Evolutionary conservation across 1,139 yeast species (phyloP).

Genomic region (Kurtzmaniella natalensis): DNA sequence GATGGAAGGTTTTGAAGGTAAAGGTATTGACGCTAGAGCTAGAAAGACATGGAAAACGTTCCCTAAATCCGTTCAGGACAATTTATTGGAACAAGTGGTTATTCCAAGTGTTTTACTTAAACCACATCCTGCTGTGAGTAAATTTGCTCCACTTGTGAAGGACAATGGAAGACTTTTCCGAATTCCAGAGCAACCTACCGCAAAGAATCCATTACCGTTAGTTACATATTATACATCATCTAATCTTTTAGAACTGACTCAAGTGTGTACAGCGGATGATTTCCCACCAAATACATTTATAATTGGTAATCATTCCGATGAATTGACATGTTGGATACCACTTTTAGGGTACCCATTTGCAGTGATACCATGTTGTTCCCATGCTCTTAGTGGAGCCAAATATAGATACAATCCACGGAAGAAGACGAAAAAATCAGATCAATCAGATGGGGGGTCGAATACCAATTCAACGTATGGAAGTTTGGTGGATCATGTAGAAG

Average conservation of each 20-base stretch:
- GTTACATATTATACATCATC: conserved; percentile 46
- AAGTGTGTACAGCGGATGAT: conserved; percentile 60
- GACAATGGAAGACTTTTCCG: conserved; percentile 63
- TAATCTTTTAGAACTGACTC: conserved; percentile 49
- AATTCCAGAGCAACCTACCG: conserved; percentile 23
- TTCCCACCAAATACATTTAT: conserved; percentile 70
- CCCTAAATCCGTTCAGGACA: conserved; percentile 54
- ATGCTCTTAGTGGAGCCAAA: conserved; percentile 73
- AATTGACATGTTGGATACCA: conserved; percentile 94
- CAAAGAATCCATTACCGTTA: conserved; percentile 19
- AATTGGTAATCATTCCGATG: conserved; percentile 95
- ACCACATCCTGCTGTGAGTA: conserved; percentile 60
- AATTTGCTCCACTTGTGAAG: conserved; percentile 47
- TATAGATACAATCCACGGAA: conserved; percentile 52
- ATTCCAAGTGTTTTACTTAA: conserved; percentile 68
- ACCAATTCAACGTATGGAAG: conserved; percentile 68
- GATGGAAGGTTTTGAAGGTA: conserved; percentile 76
- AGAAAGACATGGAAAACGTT: conserved; percentile 84
- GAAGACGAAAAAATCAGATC: conserved; percentile 15
- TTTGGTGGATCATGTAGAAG: conserved; percentile 79
- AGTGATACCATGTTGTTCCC: conserved; percentile 95
- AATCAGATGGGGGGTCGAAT: conserved; percentile 2
- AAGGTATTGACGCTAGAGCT: conserved; percentile 86
- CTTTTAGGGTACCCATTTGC: conserved; percentile 79
- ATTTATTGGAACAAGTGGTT: conserved; percentile 69